phyloP scores from a whole-genome alignment of 805 yeast species.

The Candida endomychidarum region DNA sequence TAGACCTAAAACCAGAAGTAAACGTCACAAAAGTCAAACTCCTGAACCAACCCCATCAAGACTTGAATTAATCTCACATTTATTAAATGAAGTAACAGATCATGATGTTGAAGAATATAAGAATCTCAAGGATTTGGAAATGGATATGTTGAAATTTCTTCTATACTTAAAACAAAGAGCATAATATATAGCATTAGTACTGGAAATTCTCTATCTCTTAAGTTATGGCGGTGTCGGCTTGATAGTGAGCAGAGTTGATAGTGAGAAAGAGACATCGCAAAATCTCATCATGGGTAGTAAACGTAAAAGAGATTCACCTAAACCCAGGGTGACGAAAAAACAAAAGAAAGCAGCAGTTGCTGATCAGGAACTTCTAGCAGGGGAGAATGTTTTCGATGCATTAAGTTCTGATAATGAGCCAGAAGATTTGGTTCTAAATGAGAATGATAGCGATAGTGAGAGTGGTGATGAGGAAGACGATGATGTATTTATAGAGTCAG shows the following conservation, averaged over 20 bases:
- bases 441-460: constrained; percentile 22
- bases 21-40: too few species aligned
- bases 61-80: not conserved
- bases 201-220: not conserved
- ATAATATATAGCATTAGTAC: too few species aligned
- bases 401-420: constrained; percentile 15
- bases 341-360: constrained; percentile 20
- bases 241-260: too few species aligned
- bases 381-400: constrained; percentile 23
- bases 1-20: too few species aligned
- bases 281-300: constrained; percentile 19
- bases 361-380: constrained; percentile 13
- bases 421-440: constrained; percentile 26
- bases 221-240: constrained; percentile 8
- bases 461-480: constrained; percentile 21
- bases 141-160: constrained; percentile 33
- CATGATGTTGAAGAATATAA: constrained; percentile 4
- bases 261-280: too few species aligned
- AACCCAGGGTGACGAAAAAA: constrained; percentile 21
- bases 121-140: constrained; percentile 29
- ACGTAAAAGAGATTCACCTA: constrained; percentile 25
- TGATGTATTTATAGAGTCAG: constrained; percentile 14
- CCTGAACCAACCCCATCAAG: not conserved
- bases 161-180: constrained; percentile 23
- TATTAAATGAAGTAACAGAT: not conserved